Evolutionary conservation across 129 eudicot species (phyloP).

Genomic region (Artemisia argyi): DNA sequence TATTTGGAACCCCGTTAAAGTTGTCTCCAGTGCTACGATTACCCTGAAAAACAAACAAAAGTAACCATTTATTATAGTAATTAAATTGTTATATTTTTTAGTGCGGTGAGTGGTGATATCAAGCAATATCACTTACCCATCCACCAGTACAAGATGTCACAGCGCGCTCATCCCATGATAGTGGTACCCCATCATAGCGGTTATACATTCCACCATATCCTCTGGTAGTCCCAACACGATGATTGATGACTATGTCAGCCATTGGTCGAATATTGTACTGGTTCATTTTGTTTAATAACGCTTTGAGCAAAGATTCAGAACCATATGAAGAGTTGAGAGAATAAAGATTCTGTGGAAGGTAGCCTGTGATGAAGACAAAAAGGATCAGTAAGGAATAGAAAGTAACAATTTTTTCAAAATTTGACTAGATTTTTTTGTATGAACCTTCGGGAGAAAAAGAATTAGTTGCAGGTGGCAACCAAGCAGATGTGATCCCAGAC

Average conservation of each 20-base stretch:
- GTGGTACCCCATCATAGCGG: slow-evolving; percentile 89
- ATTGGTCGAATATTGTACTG: slow-evolving; percentile 74
- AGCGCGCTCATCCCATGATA: slow-evolving; percentile 88
- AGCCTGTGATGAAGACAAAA: slow-evolving; percentile 47
- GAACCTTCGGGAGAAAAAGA: slow-evolving; percentile 84
- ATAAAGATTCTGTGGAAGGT: slow-evolving; percentile 89
- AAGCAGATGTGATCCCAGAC: slow-evolving; percentile 88
- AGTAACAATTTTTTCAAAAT: not conserved
- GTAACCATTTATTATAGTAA: not conserved
- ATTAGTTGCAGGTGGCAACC: slow-evolving; percentile 87
- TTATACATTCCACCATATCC: slow-evolving; percentile 88
- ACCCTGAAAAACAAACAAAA: slow-evolving; percentile 45
- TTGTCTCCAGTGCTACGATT: slow-evolving; percentile 84
- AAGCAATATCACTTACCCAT: slow-evolving; percentile 46
- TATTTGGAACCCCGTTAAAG: slow-evolving; percentile 81
- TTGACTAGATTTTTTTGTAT: not conserved
- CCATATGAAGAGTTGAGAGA: slow-evolving; percentile 86
- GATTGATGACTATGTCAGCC: slow-evolving; percentile 96
- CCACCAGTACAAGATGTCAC: slow-evolving; percentile 97
- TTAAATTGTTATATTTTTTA: no score
- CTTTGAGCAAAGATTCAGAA: slow-evolving; percentile 63
- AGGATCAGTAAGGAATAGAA: not conserved
- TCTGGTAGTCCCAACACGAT: slow-evolving; percentile 78
- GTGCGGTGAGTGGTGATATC: not conserved
- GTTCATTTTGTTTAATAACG: slow-evolving; percentile 72